phyloP scores from a whole-genome alignment of 208 protist genomes.

The Crithidia sp. region DNA sequence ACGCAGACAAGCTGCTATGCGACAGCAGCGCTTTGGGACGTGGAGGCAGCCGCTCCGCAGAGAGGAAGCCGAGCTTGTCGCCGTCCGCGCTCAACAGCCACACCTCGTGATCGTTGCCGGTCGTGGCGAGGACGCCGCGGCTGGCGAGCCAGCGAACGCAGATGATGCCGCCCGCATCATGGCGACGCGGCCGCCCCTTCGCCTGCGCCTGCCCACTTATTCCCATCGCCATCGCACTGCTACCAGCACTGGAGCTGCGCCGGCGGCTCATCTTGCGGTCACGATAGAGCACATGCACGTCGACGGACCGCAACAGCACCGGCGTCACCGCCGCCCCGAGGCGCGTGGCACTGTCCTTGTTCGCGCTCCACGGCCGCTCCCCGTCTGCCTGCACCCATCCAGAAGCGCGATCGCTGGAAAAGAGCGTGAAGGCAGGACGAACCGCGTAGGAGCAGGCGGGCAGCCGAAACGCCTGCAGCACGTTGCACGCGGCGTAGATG shows the following conservation, averaged over 20 bases:
- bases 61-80: conserved; percentile 41
- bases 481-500: conserved; percentile 55
- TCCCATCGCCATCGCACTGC: too few species aligned
- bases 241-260: background rate
- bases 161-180: conserved; percentile 10
- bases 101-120: conserved; percentile 58
- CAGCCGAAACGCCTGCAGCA: conserved; percentile 55
- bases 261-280: conserved; percentile 5
- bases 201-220: background rate
- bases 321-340: background rate
- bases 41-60: conserved; percentile 47
- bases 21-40: background rate
- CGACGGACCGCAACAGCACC: conserved; percentile 16
- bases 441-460: conserved; percentile 39
- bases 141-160: conserved; percentile 49
- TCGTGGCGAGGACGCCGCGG: conserved; percentile 45
- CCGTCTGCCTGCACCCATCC: background rate
- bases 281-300: conserved; percentile 18
- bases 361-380: background rate
- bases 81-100: conserved; percentile 46
- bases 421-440: conserved; percentile 30
- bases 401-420: background rate
- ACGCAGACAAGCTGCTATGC: background rate
- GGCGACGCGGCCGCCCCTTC: background rate
- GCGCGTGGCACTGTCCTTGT: background rate